A percentile compares a stretch with the other conserved stretches of the same genome.
These are phyloP conservation scores for Eremomyces bilateralis DNA, from an alignment of 495 filamentous ascomycete genomes.

Conservation along the genomic window DNA sequence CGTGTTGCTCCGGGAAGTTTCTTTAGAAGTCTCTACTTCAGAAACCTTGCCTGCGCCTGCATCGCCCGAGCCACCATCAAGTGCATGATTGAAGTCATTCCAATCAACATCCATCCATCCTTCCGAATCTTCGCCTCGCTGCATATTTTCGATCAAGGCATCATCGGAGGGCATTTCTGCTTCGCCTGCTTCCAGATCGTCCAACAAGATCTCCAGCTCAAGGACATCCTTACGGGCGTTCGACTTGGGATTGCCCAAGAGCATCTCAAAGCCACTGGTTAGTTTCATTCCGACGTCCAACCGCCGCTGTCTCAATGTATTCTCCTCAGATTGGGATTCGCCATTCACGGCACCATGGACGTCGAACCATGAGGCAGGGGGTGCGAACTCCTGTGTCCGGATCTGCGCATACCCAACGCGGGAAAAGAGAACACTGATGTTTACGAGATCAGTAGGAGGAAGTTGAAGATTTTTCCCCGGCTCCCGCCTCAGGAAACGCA, in stretches of 20 bases:
- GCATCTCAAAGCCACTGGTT: conserved; percentile 78
- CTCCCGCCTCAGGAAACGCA: conserved; percentile 41
- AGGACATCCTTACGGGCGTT: conserved; percentile 41
- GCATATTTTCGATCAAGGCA: conserved; percentile 56
- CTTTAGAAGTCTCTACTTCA: not conserved
- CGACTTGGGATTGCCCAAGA: conserved; percentile 41
- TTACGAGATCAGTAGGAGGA: conserved; percentile 56
- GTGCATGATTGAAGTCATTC: conserved; percentile 63
- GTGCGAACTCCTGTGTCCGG: conserved; percentile 63
- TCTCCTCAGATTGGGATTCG: conserved; percentile 13
- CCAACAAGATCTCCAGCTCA: conserved; percentile 52
- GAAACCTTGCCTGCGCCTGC: conserved; percentile 7
- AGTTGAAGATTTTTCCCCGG: conserved; percentile 29
- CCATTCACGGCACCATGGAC: conserved; percentile 8
- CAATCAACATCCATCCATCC: conserved; percentile 89
- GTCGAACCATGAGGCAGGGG: conserved; percentile 30
- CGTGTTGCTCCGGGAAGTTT: conserved; percentile 4
- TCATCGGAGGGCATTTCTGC: conserved; percentile 44
- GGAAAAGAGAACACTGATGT: conserved; percentile 57
- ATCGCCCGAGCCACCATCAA: conserved; percentile 29
- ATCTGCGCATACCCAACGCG: conserved; percentile 80
- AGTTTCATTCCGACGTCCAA: conserved; percentile 70
- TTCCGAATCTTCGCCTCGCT: conserved; percentile 49
- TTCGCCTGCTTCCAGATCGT: conserved; percentile 43
- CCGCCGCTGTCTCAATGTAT: conserved; percentile 9